phyloP scores from a whole-genome alignment of 305 asterid species.

The Striga hermonthica region DNA sequence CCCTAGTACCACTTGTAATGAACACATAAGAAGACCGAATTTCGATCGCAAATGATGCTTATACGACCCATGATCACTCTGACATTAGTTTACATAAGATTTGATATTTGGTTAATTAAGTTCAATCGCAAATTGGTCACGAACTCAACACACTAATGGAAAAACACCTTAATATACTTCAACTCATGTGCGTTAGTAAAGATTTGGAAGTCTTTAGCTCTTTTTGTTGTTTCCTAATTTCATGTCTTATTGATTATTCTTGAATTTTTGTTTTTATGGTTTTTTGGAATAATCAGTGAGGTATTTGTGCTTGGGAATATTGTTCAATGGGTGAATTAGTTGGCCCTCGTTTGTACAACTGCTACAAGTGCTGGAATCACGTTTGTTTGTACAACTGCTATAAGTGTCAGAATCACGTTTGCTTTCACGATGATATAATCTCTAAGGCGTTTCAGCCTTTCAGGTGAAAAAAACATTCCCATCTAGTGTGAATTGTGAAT shows the following conservation, averaged over 20 bases:
- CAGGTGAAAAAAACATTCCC: conserved; percentile 45
- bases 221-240: not conserved
- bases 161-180: too few relatives aligned
- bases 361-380: conserved; percentile 73
- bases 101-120: too few relatives aligned
- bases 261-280: conserved; percentile 1
- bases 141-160: too few relatives aligned
- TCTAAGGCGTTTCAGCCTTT: conserved; percentile 85
- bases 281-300: conserved; percentile 28
- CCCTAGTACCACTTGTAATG: too few relatives aligned
- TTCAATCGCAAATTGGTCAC: too few relatives aligned
- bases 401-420: too few relatives aligned
- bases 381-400: too few relatives aligned
- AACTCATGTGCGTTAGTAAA: too few relatives aligned
- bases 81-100: too few relatives aligned
- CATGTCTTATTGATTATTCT: conserved; percentile 13
- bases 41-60: too few relatives aligned
- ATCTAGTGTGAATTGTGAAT: not conserved
- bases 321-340: conserved; percentile 57
- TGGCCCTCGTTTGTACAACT: conserved; percentile 81
- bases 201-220: not conserved
- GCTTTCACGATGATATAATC: conserved; percentile 73
- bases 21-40: too few relatives aligned
- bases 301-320: conserved; percentile 21
- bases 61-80: too few relatives aligned